Conservation (phyloP, 768 basidiomycete species). For the Trametes punicea region DNA sequence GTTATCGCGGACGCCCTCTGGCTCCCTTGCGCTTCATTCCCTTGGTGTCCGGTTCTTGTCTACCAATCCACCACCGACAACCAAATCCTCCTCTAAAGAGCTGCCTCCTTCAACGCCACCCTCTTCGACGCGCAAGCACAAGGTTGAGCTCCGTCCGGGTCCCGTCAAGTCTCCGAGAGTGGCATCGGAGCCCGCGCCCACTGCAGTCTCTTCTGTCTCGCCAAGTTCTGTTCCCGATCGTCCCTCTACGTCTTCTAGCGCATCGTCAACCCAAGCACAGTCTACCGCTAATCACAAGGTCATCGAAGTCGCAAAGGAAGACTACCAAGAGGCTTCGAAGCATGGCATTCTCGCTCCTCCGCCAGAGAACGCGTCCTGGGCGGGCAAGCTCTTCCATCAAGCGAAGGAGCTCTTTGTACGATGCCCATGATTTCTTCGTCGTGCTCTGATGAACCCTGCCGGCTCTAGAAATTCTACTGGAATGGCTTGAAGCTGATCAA, state of each 20-base stretch:
- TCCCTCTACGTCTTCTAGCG: slow-evolving; percentile 3
- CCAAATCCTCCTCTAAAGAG: slow-evolving; percentile 16
- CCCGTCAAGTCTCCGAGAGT: slow-evolving; percentile 48
- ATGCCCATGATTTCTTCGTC: not conserved
- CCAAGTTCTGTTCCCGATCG: slow-evolving; percentile 22
- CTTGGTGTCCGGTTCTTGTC: slow-evolving; percentile 19
- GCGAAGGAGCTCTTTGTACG: slow-evolving; percentile 45
- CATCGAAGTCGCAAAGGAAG: slow-evolving; percentile 55
- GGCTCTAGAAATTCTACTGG: slow-evolving; percentile 74
- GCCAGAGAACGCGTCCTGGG: slow-evolving; percentile 56
- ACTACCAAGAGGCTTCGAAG: slow-evolving; percentile 59
- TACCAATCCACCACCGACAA: slow-evolving; percentile 29
- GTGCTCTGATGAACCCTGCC: slow-evolving; percentile 9
- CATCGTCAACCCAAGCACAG: slow-evolving; percentile 16
- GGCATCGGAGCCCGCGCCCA: slow-evolving; percentile 21
- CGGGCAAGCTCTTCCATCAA: slow-evolving; percentile 48
- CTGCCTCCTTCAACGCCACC: slow-evolving; percentile 26
- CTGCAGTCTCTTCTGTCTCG: slow-evolving; percentile 20
- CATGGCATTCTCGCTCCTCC: slow-evolving; percentile 70
- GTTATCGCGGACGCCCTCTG: not conserved
- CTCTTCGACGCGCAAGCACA: slow-evolving; percentile 34
- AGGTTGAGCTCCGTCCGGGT: slow-evolving; percentile 61
- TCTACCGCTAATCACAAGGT: slow-evolving; percentile 21
- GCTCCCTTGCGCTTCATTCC: not conserved
- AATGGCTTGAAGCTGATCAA: slow-evolving; percentile 72